Percentiles rank a stretch among this genome's conserved stretches.
Evolutionary conservation across 352 stramenopile species (phyloP).

Genomic region (Phytophthora podocarpi): DNA sequence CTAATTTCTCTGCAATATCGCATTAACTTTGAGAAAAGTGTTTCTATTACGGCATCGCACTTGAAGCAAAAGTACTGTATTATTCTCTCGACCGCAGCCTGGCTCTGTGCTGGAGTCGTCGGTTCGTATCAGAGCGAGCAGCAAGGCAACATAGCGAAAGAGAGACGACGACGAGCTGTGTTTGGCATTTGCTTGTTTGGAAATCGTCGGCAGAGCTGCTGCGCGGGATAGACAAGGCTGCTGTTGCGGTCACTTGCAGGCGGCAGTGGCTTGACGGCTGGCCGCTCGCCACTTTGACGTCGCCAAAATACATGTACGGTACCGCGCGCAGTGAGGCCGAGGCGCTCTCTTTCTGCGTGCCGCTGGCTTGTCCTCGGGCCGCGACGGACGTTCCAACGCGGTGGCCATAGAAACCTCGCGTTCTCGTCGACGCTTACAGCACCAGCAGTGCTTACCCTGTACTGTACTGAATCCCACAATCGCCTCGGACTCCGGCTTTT

Average conservation of each 20-base stretch:
- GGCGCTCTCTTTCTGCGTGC: not conserved
- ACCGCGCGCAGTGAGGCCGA: too few species aligned
- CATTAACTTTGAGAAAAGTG: too few species aligned
- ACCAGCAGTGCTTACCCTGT: too few species aligned
- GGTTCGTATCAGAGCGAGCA: conserved; percentile 20
- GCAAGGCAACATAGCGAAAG: conserved; percentile 23
- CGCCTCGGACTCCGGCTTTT: conserved; percentile 21
- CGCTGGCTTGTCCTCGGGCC: conserved; percentile 15
- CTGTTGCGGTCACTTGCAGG: not conserved
- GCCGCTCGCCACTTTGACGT: not conserved
- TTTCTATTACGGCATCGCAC: too few species aligned
- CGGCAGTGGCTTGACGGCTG: not conserved
- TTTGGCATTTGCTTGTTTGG: conserved; percentile 1
- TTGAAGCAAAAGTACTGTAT: too few species aligned
- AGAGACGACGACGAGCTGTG: conserved; percentile 15
- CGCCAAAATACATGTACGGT: not conserved
- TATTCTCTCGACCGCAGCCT: too few species aligned
- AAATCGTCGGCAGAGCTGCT: conserved; percentile 20
- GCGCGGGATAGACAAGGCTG: conserved; percentile 19
- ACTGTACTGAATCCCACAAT: conserved; percentile 6
- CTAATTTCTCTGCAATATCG: too few species aligned
- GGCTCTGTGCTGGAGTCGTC: conserved; percentile 20
- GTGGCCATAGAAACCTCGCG: conserved; percentile 16
- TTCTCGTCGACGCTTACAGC: conserved; percentile 5
- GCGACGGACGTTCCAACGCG: conserved; percentile 20